These are phyloP conservation scores for Tricholoma saponaceum DNA, from an alignment of 768 basidiomycete genomes.

Conservation along the genomic window DNA sequence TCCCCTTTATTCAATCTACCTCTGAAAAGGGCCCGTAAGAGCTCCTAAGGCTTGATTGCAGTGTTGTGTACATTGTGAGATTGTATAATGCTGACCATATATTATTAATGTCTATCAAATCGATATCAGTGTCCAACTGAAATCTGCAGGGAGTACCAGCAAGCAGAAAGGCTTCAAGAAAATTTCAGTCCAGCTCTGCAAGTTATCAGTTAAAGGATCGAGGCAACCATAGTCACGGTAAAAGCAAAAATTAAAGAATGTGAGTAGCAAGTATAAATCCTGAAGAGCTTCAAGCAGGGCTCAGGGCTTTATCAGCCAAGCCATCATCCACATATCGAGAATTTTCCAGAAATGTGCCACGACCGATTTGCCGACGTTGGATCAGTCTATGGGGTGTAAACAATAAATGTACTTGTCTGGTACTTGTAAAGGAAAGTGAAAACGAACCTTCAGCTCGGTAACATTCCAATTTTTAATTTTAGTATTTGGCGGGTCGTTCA, in stretches of 20 bases:
- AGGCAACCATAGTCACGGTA: neutral
- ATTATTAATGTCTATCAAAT: neutral
- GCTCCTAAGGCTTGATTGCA: neutral
- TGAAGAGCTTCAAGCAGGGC: neutral
- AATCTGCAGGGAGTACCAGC: no score
- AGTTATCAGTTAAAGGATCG: no score
- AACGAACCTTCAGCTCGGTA: constrained; percentile 78
- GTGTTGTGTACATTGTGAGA: no score
- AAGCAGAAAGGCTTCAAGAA: neutral
- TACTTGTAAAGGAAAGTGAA: neutral
- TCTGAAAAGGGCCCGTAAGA: no score
- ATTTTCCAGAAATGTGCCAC: constrained; percentile 96
- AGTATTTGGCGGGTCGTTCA: constrained; percentile 85
- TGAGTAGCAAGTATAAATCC: neutral
- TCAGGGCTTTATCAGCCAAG: constrained; percentile 51
- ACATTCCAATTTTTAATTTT: constrained; percentile 98
- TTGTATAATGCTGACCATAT: neutral
- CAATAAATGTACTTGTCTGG: neutral
- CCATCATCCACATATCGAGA: constrained; percentile 79
- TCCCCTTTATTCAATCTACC: neutral
- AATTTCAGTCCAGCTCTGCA: neutral
- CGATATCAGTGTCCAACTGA: no score
- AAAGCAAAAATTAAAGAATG: no score
- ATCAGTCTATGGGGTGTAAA: constrained; percentile 65
- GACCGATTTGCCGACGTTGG: constrained; percentile 85